A percentile compares a stretch with the other conserved stretches of the same genome.
Conservation (phyloP, 352 stramenopile genomes). For the Saprolegnia diclina region DNA sequence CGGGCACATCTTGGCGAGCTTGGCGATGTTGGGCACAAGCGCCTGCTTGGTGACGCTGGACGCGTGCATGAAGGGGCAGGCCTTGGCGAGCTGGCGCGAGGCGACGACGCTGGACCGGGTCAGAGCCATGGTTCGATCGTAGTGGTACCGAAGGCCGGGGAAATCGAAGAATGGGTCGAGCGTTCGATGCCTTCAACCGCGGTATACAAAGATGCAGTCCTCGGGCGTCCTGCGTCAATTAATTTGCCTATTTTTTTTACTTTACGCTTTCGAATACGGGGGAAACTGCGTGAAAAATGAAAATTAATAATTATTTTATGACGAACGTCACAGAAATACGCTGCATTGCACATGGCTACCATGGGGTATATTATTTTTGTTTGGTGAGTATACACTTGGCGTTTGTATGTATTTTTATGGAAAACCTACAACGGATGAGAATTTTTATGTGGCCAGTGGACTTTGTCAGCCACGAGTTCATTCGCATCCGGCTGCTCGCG, state of each 20-base stretch:
- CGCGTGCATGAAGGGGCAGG: conserved; percentile 79
- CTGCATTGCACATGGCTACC: neutral
- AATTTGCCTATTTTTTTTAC: neutral
- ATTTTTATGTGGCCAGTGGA: neutral
- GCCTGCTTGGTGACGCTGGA: conserved; percentile 63
- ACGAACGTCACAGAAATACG: neutral
- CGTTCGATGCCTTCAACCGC: neutral
- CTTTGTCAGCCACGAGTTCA: neutral
- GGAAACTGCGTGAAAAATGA: neutral
- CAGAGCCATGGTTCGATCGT: conserved; percentile 10
- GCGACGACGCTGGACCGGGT: conserved; percentile 18
- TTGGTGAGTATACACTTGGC: neutral
- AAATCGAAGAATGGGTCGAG: neutral
- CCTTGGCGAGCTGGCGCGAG: conserved; percentile 15
- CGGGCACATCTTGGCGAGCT: conserved; percentile 78
- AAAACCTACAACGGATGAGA: neutral
- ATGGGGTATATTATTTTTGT: neutral
- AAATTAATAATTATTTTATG: neutral
- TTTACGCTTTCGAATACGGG: neutral
- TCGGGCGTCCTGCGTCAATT: neutral
- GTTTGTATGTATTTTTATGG: neutral
- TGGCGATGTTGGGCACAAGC: conserved; percentile 78
- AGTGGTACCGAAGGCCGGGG: neutral
- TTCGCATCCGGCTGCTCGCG: neutral
- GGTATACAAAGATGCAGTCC: neutral